Base-by-base conservation (phyloP, 2,329 filamentous ascomycete species). In the Sporothrix sp. region DNA sequence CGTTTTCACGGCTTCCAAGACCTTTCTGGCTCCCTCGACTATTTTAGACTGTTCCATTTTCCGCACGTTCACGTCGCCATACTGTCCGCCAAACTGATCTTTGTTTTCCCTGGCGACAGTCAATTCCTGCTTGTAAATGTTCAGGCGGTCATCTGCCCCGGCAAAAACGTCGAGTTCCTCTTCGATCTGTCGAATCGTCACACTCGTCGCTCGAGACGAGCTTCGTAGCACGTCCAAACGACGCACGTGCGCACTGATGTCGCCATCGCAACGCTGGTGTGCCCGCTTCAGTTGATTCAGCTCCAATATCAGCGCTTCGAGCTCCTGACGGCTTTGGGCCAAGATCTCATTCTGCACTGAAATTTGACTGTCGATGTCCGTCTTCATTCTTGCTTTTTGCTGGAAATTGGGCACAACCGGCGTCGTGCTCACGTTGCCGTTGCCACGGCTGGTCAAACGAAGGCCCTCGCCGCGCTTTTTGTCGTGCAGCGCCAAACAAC, bases 371-470 rank as follows among this genome's bases (percentile, higher is more conserved):
- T 79, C 83, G 23, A 79, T 72, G 61, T 95, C 86, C 1, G 85
- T 83, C 61, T 84, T 84, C 81, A 95, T 94, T n/a, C 89, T 80
- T 21, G 84, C 72, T 9, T 67, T 68, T 35, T 76, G 71, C 1
- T 61, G 65, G 57, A 70, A 79, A 14, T 75, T 72, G 7, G 71
- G 64, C 5, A 69, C 56, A 6, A 73, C 53, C 52, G 74, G 63
- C 8, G 59, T 49, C 7, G 64, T 64, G 33, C 53, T 56, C 21
- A 64, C 56, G 48, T 65, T 68, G n/a, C 63, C 65, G 13, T 68
- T 66, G 8, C 61, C 65, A 14, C 68, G 67, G 48, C 64, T 68
- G 10, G 69, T 69, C 11, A 86, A 74, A 60, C 79, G 75, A 42
- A 81, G 66, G 38, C 82, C 87, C 61, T 74, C 74, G 5, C 75